phyloP scores from a whole-genome alignment of 2,329 filamentous ascomycete genomes.

The Aspergillus fijiensis region DNA sequence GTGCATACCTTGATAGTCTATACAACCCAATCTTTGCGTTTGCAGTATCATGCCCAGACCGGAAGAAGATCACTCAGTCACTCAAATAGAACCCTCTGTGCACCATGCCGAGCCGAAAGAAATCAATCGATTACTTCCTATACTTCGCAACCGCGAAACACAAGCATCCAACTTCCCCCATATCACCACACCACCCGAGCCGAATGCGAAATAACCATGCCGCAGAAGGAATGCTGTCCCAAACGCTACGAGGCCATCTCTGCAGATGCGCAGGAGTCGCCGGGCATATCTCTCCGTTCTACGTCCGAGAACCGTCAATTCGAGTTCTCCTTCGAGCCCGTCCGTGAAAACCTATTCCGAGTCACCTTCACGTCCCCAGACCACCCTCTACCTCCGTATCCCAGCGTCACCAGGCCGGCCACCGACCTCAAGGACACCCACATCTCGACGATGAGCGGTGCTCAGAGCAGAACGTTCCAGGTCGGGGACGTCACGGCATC shows the following conservation, averaged over 20 bases:
- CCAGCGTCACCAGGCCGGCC: conserved; percentile 54
- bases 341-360: conserved; percentile 64
- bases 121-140: background rate
- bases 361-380: conserved; percentile 64
- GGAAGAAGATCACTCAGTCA: conserved; percentile 4
- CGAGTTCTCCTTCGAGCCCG: conserved; percentile 62
- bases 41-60: background rate
- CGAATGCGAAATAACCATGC: conserved; percentile 38
- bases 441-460: conserved; percentile 32
- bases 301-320: conserved; percentile 44
- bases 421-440: conserved; percentile 36
- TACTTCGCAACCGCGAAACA: background rate
- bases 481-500: conserved; percentile 53
- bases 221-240: conserved; percentile 50
- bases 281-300: conserved; percentile 46
- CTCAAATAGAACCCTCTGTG: conserved; percentile 9
- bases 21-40: background rate
- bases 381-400: conserved; percentile 65
- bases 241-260: conserved; percentile 36
- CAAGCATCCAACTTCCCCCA: background rate
- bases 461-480: conserved; percentile 45
- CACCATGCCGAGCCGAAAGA: background rate
- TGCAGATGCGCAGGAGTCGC: conserved; percentile 20
- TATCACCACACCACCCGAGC: background rate
- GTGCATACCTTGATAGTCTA: conserved; percentile 18